Percentiles rank a stretch among this genome's conserved stretches.
phyloP scores from a whole-genome alignment of 2,329 filamentous ascomycete species.

The Dactylellina parvicollis region DNA sequence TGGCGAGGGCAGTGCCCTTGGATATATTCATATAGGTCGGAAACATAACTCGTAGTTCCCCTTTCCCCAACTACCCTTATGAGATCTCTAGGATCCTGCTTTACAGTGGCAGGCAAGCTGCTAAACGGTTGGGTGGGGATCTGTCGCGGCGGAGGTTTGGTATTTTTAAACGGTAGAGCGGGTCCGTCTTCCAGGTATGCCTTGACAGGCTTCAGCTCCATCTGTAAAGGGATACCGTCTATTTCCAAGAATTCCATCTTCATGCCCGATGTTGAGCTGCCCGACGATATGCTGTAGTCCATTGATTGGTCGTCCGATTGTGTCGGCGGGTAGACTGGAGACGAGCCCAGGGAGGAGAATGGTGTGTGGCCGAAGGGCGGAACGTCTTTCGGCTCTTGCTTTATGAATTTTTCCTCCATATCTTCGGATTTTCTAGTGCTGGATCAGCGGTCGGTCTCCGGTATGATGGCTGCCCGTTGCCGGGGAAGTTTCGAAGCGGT shows the following conservation, averaged over 20 bases:
- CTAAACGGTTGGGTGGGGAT: conserved; percentile 35
- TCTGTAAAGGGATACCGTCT: conserved; percentile 16
- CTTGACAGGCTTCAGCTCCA: conserved; percentile 28
- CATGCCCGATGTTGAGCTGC: not conserved
- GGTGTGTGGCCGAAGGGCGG: not conserved
- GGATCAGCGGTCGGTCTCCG: conserved; percentile 3
- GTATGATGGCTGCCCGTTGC: not conserved
- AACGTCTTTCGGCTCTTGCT: conserved; percentile 15
- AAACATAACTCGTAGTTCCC: conserved; percentile 34
- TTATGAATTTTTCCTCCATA: conserved; percentile 27
- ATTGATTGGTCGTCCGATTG: not conserved
- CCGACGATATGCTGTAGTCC: not conserved
- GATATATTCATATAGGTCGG: conserved; percentile 52
- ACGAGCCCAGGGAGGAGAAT: not conserved
- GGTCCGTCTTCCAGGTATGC: conserved; percentile 29
- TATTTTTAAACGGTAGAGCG: conserved; percentile 24
- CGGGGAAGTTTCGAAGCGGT: not conserved
- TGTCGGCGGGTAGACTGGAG: conserved; percentile 9
- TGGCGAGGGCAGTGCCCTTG: conserved; percentile 31
- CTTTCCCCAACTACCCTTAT: conserved; percentile 38
- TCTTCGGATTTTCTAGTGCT: not conserved
- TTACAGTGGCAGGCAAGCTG: conserved; percentile 21
- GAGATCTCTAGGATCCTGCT: conserved; percentile 37
- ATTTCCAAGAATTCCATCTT: conserved; percentile 30
- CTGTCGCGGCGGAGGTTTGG: conserved; percentile 39